Conservation (phyloP, 306 rosid species). For the Pyrus bretschneideri region DNA sequence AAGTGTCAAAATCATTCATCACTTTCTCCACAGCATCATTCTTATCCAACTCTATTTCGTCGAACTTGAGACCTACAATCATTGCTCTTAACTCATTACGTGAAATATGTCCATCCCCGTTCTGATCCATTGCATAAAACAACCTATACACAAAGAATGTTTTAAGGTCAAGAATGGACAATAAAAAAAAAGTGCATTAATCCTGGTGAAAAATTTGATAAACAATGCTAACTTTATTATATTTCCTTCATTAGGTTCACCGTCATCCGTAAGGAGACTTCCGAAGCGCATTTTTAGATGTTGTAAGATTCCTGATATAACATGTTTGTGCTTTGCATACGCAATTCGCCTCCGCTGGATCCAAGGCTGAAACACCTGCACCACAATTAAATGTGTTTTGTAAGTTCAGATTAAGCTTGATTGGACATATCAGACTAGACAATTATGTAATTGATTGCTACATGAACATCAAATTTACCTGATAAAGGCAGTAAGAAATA, state of each 20-base stretch:
- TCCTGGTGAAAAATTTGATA: no score
- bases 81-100: slow-evolving; percentile 60
- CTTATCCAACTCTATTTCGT: slow-evolving; percentile 52
- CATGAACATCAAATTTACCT: slow-evolving; percentile 33
- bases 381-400: neutral
- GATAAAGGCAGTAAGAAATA: slow-evolving; percentile 63
- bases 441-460: slow-evolving; percentile 1
- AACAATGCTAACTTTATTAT: slow-evolving; percentile 45
- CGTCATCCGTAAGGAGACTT: slow-evolving; percentile 51
- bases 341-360: slow-evolving; percentile 65
- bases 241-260: slow-evolving; percentile 49
- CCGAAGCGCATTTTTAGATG: slow-evolving; percentile 55
- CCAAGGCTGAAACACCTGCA: slow-evolving; percentile 94
- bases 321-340: slow-evolving; percentile 64
- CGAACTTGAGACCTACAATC: slow-evolving; percentile 64
- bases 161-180: no score
- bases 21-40: slow-evolving; percentile 53
- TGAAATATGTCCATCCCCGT: slow-evolving; percentile 43
- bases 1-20: slow-evolving; percentile 62
- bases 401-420: neutral
- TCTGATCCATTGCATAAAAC: slow-evolving; percentile 44
- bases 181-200: no score
- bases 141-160: slow-evolving; percentile 29
- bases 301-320: slow-evolving; percentile 59
- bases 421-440: neutral